A percentile compares a stretch with the other conserved stretches of the same genome.
Conservation (phyloP, 2,329 filamentous ascomycete genomes). For the Exophiala mesophila region DNA sequence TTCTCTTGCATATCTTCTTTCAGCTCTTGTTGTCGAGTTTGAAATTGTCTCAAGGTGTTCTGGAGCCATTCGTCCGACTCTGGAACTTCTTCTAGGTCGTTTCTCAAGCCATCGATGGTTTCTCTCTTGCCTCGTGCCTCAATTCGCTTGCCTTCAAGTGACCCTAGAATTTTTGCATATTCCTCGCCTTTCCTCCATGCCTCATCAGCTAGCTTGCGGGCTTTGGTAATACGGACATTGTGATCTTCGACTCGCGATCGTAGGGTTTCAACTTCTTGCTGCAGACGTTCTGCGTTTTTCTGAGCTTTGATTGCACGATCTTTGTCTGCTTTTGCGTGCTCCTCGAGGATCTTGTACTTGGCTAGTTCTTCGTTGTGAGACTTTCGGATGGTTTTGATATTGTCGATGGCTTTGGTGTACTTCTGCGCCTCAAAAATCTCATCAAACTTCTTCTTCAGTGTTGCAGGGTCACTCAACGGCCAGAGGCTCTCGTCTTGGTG, state of each 20-base stretch:
- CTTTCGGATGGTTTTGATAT: conserved; percentile 82
- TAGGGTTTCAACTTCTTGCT: conserved; percentile 56
- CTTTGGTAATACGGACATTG: conserved; percentile 40
- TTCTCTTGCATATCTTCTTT: conserved; percentile 59
- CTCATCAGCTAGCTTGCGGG: conserved; percentile 52
- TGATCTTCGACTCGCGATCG: conserved; percentile 59
- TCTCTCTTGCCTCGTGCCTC: conserved; percentile 66
- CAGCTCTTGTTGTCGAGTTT: conserved; percentile 65
- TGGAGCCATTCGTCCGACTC: conserved; percentile 75
- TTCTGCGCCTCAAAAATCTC: conserved; percentile 97
- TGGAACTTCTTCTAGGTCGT: conserved; percentile 68
- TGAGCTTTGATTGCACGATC: conserved; percentile 71
- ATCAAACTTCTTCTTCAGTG: conserved; percentile 89
- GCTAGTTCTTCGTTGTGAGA: conserved; percentile 71
- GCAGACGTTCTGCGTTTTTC: conserved; percentile 60
- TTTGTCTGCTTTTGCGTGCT: conserved; percentile 76
- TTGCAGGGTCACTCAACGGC: conserved; percentile 84
- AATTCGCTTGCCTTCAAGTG: conserved; percentile 70
- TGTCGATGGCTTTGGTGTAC: conserved; percentile 95
- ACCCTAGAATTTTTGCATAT: conserved; percentile 68
- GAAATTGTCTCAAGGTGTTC: conserved; percentile 68
- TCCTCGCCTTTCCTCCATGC: conserved; percentile 69
- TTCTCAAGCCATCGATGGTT: conserved; percentile 64
- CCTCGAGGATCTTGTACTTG: conserved; percentile 68
- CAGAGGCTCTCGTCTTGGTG: conserved; percentile 97